These are phyloP conservation scores for Mucor mucedo DNA, from an alignment of 371 early-diverging fungal species.

Conservation along the genomic window DNA sequence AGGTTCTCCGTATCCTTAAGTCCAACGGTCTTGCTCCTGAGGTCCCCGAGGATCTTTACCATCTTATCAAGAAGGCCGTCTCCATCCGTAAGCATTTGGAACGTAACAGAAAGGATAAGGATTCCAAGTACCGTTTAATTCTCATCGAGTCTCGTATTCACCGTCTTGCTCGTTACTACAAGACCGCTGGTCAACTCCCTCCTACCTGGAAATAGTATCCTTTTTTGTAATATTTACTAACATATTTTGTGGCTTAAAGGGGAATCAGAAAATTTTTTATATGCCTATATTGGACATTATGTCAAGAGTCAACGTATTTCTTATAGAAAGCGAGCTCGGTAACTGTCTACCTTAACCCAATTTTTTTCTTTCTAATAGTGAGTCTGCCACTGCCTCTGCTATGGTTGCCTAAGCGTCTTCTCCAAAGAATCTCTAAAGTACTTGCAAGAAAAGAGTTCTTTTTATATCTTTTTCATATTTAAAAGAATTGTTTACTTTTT, in stretches of 20 bases:
- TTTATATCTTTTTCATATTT: conserved; percentile 25
- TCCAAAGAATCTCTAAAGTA: not conserved
- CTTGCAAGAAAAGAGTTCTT: not conserved
- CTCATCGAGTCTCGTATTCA: conserved; percentile 98
- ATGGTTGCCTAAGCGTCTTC: conserved; percentile 46
- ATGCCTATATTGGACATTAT: conserved; percentile 37
- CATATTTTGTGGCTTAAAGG: conserved; percentile 6
- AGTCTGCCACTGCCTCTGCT: conserved; percentile 57
- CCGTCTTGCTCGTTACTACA: conserved; percentile 99
- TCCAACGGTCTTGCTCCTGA: conserved; percentile 86
- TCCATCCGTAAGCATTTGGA: conserved; percentile 99
- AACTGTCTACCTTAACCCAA: conserved; percentile 51
- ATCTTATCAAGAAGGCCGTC: conserved; percentile 99
- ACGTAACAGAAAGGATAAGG: conserved; percentile 99
- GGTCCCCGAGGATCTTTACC: conserved; percentile 99
- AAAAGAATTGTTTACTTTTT: not conserved
- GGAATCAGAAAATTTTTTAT: conserved; percentile 7
- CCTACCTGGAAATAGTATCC: conserved; percentile 97
- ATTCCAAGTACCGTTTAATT: conserved; percentile 99
- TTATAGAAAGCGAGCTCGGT: conserved; percentile 32
- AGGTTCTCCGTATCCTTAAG: conserved; percentile 94
- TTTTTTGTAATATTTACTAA: conserved; percentile 38
- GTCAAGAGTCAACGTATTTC: conserved; percentile 16
- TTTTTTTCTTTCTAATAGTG: conserved; percentile 45
- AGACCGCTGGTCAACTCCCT: conserved; percentile 96